Evolutionary conservation across 345 rosid genomes (phyloP), one percentile per base, ranked within the genome.

Genomic region (Litchi chinensis): DNA sequence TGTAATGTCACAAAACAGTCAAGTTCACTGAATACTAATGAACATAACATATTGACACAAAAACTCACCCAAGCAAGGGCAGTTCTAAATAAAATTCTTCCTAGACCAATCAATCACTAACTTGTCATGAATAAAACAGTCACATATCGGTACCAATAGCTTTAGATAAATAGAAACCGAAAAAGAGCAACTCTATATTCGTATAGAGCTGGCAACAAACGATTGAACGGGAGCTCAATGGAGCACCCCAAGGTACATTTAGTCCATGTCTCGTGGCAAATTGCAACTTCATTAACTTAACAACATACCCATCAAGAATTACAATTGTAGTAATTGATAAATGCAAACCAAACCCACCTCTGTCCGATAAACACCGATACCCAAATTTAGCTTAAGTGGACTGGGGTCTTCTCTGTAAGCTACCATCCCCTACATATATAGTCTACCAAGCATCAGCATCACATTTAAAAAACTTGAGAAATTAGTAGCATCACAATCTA

Each of bases 281-380:
- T n/a, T 24, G 41, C 65, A 76, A 65, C 64, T 40, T 73, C 18
- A 21, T 9, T 21, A 39, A 1, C 7, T 66, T 22, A 52, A 21
- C 19, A 54, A n/a, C 16, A 40, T 44, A 60, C 68, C 69, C 28
- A 60, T 15, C 7, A 10, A 32, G 60, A 77, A 10, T 1, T 71
- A 50, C 32, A 64, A 71, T 63, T 62, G 86, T 74, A 74, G 79
- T 79, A 37, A 86, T 3, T 13, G 26, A 71, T 57, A 13, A 12
- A 8, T 10, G 5, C 39, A 32, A 16, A 10, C 4, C 5, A 48
- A 48, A 70, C 74, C 39, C 75, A 91, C 94, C 89, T 91, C 92
- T 0, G 92, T 87, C 72, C 91, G 82, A 72, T 91, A 91, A 78
- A 90, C 94, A 44, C 92, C 91, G 12, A 89, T 73, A 9, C 94